Percentiles rank a stretch among this genome's conserved stretches.
Evolutionary conservation across 768 basidiomycete genomes (phyloP).

Genomic region (Cubamyces lactineus): DNA sequence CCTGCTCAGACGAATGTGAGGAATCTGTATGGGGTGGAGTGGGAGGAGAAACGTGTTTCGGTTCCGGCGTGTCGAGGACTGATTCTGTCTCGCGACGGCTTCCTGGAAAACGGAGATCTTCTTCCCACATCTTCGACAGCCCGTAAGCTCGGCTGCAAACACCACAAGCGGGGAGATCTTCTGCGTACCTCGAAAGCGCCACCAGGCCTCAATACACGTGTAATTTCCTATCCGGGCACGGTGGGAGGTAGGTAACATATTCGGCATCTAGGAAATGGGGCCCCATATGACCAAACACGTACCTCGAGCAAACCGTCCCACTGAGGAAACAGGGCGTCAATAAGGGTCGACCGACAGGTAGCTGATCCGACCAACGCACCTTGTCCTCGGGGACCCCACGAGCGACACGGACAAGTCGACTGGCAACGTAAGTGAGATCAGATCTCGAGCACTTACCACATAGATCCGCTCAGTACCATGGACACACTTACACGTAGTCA

Average conservation of each 20-base stretch:
- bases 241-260: slow-evolving; percentile 6
- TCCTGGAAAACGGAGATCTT: slow-evolving; percentile 76
- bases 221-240: slow-evolving; percentile 49
- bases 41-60: slow-evolving; percentile 13
- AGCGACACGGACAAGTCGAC: slow-evolving; percentile 71
- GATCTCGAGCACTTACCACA: slow-evolving; percentile 4
- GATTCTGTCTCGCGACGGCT: slow-evolving; percentile 38
- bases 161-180: neutral
- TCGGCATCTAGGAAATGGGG: neutral
- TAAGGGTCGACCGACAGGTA: neutral
- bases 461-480: neutral
- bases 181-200: slow-evolving; percentile 65
- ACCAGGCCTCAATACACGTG: slow-evolving; percentile 73
- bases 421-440: slow-evolving; percentile 32
- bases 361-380: slow-evolving; percentile 38
- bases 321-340: slow-evolving; percentile 36
- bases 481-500: slow-evolving; percentile 66
- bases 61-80: slow-evolving; percentile 16
- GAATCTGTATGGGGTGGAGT: slow-evolving; percentile 21
- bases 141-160: neutral
- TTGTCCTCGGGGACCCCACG: slow-evolving; percentile 78
- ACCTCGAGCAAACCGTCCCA: slow-evolving; percentile 70
- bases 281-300: slow-evolving; percentile 8
- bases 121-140: slow-evolving; percentile 61
- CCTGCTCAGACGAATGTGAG: slow-evolving; percentile 23